These are phyloP conservation scores for Ogataea paraovalis DNA, from an alignment of 805 yeast species.

Conservation along the genomic window DNA sequence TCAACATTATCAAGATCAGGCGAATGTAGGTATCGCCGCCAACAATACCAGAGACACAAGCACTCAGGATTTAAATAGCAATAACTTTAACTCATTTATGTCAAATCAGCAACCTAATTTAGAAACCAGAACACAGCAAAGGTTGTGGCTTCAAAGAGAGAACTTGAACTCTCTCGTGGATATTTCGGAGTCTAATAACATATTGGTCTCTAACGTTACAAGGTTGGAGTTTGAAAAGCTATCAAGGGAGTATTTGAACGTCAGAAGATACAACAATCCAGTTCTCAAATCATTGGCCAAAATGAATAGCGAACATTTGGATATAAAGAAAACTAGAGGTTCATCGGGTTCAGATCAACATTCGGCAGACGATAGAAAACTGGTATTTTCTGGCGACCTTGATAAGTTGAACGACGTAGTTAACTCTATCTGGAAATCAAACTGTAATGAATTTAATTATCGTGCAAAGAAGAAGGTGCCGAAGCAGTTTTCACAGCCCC, in stretches of 20 bases:
- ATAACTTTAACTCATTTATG: conserved; percentile 25
- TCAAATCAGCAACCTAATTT: conserved; percentile 34
- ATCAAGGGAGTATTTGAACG: conserved; percentile 67
- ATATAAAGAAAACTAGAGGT: conserved; percentile 9
- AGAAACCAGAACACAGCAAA: conserved; percentile 78
- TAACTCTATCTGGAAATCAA: conserved; percentile 15
- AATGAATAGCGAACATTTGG: conserved; percentile 26
- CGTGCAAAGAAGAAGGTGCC: conserved; percentile 1
- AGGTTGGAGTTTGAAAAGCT: conserved; percentile 77
- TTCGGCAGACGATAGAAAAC: not conserved
- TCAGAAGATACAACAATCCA: conserved; percentile 69
- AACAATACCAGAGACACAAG: not conserved
- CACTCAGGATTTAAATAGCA: not conserved
- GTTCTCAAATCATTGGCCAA: conserved; percentile 59
- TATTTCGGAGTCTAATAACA: conserved; percentile 32
- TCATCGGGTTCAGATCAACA: not conserved
- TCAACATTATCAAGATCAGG: not conserved
- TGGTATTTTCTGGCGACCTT: conserved; percentile 8
- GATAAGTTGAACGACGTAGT: conserved; percentile 12
- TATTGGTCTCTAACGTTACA: conserved; percentile 37
- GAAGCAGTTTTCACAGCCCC: conserved; percentile 3
- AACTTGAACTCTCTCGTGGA: conserved; percentile 56
- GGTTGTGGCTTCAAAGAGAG: conserved; percentile 80
- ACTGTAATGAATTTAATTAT: conserved; percentile 12
- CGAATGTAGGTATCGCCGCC: not conserved